phyloP scores from a whole-genome alignment of 2,329 filamentous ascomycete genomes.

The Sclerotinia nivalis region DNA sequence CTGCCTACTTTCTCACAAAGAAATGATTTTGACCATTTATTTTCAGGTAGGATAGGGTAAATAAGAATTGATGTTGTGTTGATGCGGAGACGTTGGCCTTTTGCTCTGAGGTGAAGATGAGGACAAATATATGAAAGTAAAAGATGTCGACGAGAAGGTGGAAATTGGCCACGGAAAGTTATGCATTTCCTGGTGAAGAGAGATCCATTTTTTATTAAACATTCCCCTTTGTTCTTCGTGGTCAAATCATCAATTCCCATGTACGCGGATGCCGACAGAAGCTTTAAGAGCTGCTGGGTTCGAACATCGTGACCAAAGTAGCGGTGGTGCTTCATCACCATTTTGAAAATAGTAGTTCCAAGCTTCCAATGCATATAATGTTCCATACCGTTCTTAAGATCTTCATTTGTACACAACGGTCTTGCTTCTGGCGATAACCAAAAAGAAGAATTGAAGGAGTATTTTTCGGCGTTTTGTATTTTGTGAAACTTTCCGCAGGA shows the following conservation, averaged over 20 bases:
- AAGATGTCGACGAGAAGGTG: not conserved
- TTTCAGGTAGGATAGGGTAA: not conserved
- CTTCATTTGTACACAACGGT: not conserved
- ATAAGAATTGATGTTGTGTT: not conserved
- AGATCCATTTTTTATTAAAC: not conserved
- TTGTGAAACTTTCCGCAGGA: not conserved
- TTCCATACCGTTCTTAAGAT: rapidly evolving
- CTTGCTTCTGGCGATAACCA: not conserved
- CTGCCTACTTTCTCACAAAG: not conserved
- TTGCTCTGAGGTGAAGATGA: not conserved
- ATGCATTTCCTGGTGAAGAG: not conserved
- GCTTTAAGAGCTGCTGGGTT: not conserved
- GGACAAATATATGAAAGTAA: not conserved
- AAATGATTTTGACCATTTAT: not conserved
- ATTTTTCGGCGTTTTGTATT: not conserved
- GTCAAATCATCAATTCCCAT: not conserved
- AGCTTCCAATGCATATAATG: not conserved
- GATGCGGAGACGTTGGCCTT: too few relatives aligned
- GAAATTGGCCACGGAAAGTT: not conserved
- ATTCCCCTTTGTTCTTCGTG: not conserved
- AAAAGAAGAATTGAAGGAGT: not conserved
- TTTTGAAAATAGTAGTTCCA: not conserved
- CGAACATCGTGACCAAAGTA: not conserved
- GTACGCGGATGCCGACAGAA: not conserved
- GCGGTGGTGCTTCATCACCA: not conserved